Evolutionary conservation across 2,329 filamentous ascomycete genomes (phyloP).

Genomic region (Claviceps pazoutovae): DNA sequence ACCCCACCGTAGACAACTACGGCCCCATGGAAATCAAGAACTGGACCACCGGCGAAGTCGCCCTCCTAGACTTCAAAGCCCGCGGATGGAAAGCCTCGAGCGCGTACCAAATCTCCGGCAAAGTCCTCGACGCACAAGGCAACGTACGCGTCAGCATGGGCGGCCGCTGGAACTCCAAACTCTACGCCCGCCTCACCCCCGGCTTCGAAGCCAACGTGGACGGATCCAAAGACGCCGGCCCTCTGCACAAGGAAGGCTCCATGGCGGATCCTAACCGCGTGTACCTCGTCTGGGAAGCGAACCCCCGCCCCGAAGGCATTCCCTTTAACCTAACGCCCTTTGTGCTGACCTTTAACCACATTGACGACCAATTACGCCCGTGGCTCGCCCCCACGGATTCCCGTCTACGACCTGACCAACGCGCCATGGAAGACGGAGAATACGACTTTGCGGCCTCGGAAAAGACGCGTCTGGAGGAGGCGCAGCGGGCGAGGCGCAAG

Average conservation of each 20-base stretch:
- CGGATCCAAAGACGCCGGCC: conserved; percentile 30
- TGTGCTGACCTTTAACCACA: conserved; percentile 82
- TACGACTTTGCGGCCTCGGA: conserved; percentile 88
- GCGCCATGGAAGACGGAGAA: conserved; percentile 96
- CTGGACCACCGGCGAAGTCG: conserved; percentile 88
- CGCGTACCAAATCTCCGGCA: conserved; percentile 77
- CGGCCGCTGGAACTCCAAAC: conserved; percentile 92
- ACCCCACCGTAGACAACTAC: conserved; percentile 94
- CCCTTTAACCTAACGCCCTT: conserved; percentile 98
- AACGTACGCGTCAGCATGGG: conserved; percentile 78
- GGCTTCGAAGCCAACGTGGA: conserved; percentile 69
- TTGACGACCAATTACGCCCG: conserved; percentile 65
- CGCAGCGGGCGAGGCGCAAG: conserved; percentile 64
- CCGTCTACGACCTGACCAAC: conserved; percentile 80
- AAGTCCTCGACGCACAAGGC: conserved; percentile 67
- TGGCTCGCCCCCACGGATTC: conserved; percentile 87
- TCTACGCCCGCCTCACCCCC: conserved; percentile 85
- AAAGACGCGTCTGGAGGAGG: conserved; percentile 90
- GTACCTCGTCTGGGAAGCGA: conserved; percentile 85
- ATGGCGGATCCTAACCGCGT: conserved; percentile 57
- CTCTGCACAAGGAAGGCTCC: conserved; percentile 33
- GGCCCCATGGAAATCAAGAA: conserved; percentile 96
- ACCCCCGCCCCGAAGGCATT: conserved; percentile 65
- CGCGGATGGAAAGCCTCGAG: conserved; percentile 92
- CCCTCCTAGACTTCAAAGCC: conserved; percentile 80